Conservation (phyloP, 176 grass and related monocot genomes). For the Phoenix dactylifera region DNA sequence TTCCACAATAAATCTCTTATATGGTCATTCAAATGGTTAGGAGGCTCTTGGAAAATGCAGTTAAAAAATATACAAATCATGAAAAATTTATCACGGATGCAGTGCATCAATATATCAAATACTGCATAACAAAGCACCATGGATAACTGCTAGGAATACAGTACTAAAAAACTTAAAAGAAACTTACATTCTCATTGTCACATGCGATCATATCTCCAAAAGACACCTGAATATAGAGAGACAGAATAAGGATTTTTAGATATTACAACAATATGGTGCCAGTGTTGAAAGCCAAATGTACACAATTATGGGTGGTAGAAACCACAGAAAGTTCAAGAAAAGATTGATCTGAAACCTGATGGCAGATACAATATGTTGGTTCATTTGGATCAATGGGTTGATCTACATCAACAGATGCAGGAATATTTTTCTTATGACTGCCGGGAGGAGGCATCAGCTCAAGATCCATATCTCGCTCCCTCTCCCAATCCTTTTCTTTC, state of each 20-base stretch:
- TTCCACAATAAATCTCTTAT: no score
- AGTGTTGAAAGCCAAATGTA: background rate
- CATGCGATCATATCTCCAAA: constrained; percentile 99
- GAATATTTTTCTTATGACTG: constrained; percentile 66
- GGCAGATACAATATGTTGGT: constrained; percentile 94
- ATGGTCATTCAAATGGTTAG: no score
- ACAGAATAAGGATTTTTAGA: background rate
- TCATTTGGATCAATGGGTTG: constrained; percentile 90
- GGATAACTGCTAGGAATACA: constrained; percentile 1
- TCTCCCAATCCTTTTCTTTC: constrained; percentile 81
- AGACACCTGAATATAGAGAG: constrained; percentile 55
- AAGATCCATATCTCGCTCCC: constrained; percentile 83
- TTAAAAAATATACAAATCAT: no score
- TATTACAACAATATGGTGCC: no score
- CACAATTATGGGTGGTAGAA: background rate
- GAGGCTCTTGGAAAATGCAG: no score
- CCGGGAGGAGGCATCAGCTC: constrained; percentile 95
- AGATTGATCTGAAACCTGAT: constrained; percentile 35
- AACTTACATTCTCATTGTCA: constrained; percentile 96
- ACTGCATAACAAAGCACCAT: background rate
- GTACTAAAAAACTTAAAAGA: background rate
- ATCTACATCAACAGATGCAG: constrained; percentile 56
- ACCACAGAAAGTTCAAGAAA: no score
- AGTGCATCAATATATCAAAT: no score
- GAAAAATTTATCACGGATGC: no score